These are phyloP conservation scores for Cetraspora pellucida DNA, from an alignment of 192 early-diverging fungal genomes.

Conservation along the genomic window DNA sequence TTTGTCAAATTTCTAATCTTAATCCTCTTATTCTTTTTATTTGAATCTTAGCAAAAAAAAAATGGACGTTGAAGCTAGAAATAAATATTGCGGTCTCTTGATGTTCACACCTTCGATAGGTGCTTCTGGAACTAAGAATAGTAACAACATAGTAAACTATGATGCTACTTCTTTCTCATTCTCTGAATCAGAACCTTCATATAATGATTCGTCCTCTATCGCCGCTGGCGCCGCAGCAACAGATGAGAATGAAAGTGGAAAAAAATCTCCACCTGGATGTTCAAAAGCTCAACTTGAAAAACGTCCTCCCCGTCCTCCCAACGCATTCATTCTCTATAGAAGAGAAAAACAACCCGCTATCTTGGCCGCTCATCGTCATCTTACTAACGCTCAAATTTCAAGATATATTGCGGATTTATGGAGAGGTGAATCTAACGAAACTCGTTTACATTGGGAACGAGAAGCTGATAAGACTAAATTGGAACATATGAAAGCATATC, in stretches of 20 bases:
- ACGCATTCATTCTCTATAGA: constrained; percentile 33
- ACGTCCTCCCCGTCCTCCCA: constrained; percentile 29
- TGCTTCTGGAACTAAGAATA: background rate
- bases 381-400: constrained; percentile 31
- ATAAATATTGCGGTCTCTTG: constrained; percentile 8
- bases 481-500: constrained; percentile 28
- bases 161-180: background rate
- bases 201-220: background rate
- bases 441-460: constrained; percentile 18
- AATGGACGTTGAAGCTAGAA: constrained; percentile 18
- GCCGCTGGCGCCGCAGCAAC: constrained; percentile 28
- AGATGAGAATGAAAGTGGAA: background rate
- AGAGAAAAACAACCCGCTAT: constrained; percentile 26
- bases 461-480: constrained; percentile 20
- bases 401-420: constrained; percentile 20
- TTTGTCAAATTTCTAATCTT: too few species aligned
- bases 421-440: constrained; percentile 15
- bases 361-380: constrained; percentile 11
- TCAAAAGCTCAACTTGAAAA: background rate
- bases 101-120: constrained; percentile 10
- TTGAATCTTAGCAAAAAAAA: background rate
- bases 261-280: background rate
- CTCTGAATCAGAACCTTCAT: background rate
- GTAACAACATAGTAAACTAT: background rate
- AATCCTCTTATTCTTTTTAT: background rate